Evolutionary conservation across 2,329 filamentous ascomycete species (phyloP).

Genomic region (Juglanconis sp.): DNA sequence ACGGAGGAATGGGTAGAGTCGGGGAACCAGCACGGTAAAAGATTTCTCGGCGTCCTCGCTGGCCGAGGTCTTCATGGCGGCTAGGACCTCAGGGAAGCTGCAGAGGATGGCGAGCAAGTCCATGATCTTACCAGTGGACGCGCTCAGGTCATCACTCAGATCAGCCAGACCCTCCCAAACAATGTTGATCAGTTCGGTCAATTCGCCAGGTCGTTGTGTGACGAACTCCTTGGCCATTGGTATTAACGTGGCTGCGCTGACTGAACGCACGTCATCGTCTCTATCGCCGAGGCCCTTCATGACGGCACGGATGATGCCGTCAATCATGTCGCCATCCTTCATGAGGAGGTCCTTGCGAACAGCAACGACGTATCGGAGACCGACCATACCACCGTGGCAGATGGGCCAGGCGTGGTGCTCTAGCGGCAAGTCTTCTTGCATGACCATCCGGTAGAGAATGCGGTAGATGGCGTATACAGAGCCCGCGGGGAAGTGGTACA

Average conservation of each 20-base stretch:
- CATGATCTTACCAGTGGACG: slow-evolving; percentile 98
- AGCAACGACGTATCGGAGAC: slow-evolving; percentile 89
- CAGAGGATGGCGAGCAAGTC: slow-evolving; percentile 94
- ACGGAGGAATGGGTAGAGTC: slow-evolving; percentile 91
- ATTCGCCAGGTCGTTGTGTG: slow-evolving; percentile 70
- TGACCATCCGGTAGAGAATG: slow-evolving; percentile 83
- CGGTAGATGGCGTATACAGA: slow-evolving; percentile 83
- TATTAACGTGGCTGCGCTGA: slow-evolving; percentile 95
- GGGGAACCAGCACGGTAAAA: slow-evolving; percentile 86
- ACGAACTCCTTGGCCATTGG: slow-evolving; percentile 96
- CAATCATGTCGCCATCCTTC: slow-evolving; percentile 79
- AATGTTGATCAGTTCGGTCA: slow-evolving; percentile 83
- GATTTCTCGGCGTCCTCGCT: slow-evolving; percentile 79
- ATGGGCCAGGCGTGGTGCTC: slow-evolving; percentile 84
- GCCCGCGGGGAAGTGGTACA: slow-evolving; percentile 75
- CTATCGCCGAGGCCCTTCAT: slow-evolving; percentile 90
- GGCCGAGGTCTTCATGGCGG: slow-evolving; percentile 90
- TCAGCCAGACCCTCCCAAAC: slow-evolving; percentile 98
- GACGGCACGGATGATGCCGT: slow-evolving; percentile 86
- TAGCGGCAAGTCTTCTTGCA: slow-evolving; percentile 77
- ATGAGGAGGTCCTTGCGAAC: slow-evolving; percentile 90
- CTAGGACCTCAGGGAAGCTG: slow-evolving; percentile 86
- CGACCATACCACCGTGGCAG: slow-evolving; percentile 97
- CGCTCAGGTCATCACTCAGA: slow-evolving; percentile 93
- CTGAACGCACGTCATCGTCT: slow-evolving; percentile 94